Evolutionary conservation across 2,329 filamentous ascomycete genomes (phyloP).

Genomic region (Coniochaeta ligniaria): DNA sequence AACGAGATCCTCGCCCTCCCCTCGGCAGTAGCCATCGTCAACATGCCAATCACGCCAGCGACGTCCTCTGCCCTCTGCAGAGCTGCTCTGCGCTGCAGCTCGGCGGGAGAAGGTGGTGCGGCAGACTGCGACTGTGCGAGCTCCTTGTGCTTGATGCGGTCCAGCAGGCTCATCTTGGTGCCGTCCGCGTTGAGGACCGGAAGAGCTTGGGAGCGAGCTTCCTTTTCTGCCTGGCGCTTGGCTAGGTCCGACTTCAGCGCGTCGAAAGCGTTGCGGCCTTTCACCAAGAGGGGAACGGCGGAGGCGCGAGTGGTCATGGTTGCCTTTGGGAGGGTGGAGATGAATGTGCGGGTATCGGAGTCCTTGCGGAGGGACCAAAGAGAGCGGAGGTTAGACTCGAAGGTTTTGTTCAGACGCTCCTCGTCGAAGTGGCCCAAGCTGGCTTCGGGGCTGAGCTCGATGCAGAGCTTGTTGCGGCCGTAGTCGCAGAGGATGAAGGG

Average conservation of each 20-base stretch:
- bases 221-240: slow-evolving; percentile 40
- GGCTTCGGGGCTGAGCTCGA: slow-evolving; percentile 42
- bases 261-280: slow-evolving; percentile 62
- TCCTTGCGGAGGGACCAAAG: slow-evolving; percentile 30
- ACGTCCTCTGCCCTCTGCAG: slow-evolving; percentile 64
- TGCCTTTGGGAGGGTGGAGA: slow-evolving; percentile 49
- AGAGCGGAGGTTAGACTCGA: slow-evolving; percentile 41
- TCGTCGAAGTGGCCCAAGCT: slow-evolving; percentile 36
- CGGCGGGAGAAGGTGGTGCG: slow-evolving; percentile 40
- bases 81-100: slow-evolving; percentile 56
- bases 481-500: slow-evolving; percentile 37
- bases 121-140: slow-evolving; percentile 38
- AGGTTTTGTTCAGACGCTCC: slow-evolving; percentile 44
- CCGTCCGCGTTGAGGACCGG: slow-evolving; percentile 32
- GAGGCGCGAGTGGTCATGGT: slow-evolving; percentile 44
- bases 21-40: slow-evolving; percentile 46
- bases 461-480: slow-evolving; percentile 38
- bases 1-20: slow-evolving; percentile 56
- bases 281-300: slow-evolving; percentile 47
- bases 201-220: slow-evolving; percentile 18
- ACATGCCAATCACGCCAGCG: slow-evolving; percentile 58
- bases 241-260: slow-evolving; percentile 59
- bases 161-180: slow-evolving; percentile 60
- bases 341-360: slow-evolving; percentile 36
- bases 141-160: slow-evolving; percentile 69